phyloP scores from a whole-genome alignment of 192 early-diverging fungal genomes.

The Geranomyces variabilis region DNA sequence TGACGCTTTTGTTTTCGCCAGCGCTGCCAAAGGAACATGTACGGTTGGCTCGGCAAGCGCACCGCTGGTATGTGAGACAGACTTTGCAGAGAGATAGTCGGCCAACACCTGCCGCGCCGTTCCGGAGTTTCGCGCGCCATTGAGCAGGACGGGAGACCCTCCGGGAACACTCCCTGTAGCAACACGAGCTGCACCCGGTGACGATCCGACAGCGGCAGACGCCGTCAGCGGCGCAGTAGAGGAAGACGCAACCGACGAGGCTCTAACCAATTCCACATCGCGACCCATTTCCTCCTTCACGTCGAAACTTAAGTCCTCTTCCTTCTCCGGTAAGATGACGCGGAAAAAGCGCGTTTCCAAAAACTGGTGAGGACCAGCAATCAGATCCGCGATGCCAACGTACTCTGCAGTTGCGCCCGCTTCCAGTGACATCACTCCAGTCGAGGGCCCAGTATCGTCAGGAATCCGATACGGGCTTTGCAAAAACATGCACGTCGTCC shows the following conservation, averaged over 20 bases:
- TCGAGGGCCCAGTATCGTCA: not conserved
- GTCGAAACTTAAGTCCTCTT: not conserved
- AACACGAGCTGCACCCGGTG: too few species aligned
- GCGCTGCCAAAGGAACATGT: too few species aligned
- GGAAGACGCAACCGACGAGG: too few species aligned
- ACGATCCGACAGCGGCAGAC: too few species aligned
- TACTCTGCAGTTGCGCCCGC: constrained; percentile 1
- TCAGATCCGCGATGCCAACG: not conserved
- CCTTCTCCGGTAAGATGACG: constrained; percentile 1
- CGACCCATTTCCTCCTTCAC: constrained; percentile 2
- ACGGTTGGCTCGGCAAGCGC: not conserved
- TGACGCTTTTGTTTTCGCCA: too few species aligned
- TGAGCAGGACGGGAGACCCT: not conserved
- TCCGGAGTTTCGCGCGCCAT: not conserved
- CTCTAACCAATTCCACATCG: not conserved
- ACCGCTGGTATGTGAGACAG: not conserved
- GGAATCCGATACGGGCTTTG: constrained; percentile 1
- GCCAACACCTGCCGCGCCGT: not conserved
- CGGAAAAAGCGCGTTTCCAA: constrained; percentile 1
- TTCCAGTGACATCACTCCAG: not conserved
- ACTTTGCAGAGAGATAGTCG: constrained; percentile 3
- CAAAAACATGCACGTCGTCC: constrained; percentile 12
- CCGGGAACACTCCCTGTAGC: too few species aligned
- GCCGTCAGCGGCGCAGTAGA: too few species aligned
- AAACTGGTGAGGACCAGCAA: constrained; percentile 11